Evolutionary conservation across 208 protist species (phyloP).

Genomic region (Plasmodiophora brassicae): DNA sequence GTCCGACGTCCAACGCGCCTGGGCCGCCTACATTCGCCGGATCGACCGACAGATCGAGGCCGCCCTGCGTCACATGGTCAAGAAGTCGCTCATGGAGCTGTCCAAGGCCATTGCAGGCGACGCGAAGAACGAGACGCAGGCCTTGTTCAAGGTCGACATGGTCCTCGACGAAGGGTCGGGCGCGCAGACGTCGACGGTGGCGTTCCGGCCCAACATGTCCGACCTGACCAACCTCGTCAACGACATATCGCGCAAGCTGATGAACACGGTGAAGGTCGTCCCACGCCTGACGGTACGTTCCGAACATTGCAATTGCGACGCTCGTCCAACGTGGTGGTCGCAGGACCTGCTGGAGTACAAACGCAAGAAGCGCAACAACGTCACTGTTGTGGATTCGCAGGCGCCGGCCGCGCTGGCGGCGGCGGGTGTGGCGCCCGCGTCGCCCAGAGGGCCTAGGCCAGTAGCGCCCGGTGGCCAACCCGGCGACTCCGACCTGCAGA

Average conservation of each 20-base stretch:
- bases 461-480: constrained; percentile 50
- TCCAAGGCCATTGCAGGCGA: constrained; percentile 79
- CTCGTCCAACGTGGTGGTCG: constrained; percentile 56
- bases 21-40: constrained; percentile 77
- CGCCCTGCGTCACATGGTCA: constrained; percentile 83
- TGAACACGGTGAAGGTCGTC: constrained; percentile 75
- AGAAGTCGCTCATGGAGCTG: constrained; percentile 80
- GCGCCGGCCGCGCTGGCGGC: neutral
- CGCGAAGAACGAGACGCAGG: constrained; percentile 68
- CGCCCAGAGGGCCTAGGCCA: too few relatives aligned
- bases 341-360: constrained; percentile 20
- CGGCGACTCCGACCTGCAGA: constrained; percentile 59
- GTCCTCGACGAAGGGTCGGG: constrained; percentile 73
- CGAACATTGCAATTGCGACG: constrained; percentile 56
- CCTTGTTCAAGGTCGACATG: constrained; percentile 86
- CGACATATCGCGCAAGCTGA: constrained; percentile 78
- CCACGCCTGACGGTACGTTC: constrained; percentile 74
- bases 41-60: constrained; percentile 86
- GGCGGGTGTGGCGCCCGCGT: neutral
- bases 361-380: neutral
- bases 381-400: neutral
- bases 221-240: constrained; percentile 79
- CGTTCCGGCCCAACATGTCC: constrained; percentile 77
- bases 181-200: constrained; percentile 70
- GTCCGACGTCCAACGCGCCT: constrained; percentile 74